Evolutionary conservation across 306 rosid genomes (phyloP).

Genomic region (Luffa acutangula): DNA sequence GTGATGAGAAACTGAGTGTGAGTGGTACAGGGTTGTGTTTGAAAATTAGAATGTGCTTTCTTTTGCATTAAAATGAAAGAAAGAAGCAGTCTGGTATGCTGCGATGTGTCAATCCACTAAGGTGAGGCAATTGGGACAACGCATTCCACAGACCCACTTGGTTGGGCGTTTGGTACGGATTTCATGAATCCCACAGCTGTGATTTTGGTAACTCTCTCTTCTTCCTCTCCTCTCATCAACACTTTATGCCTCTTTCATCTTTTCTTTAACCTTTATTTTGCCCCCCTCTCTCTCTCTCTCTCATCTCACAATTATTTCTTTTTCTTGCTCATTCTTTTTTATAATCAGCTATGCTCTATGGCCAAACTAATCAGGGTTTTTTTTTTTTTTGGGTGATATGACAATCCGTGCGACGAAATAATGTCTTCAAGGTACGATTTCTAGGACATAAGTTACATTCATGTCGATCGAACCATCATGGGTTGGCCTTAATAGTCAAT

Average conservation of each 20-base stretch:
- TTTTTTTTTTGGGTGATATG: background rate
- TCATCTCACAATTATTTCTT: background rate
- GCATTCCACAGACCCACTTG: background rate
- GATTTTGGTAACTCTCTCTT: background rate
- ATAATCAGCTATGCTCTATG: background rate
- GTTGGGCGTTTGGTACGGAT: background rate
- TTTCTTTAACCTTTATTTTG: background rate
- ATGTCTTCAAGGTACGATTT: background rate
- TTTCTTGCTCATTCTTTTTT: background rate
- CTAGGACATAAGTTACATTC: background rate
- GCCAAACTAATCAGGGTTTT: background rate
- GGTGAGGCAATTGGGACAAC: background rate
- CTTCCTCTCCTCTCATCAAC: background rate
- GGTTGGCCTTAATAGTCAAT: too few species aligned
- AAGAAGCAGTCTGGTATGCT: background rate
- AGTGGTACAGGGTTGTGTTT: background rate
- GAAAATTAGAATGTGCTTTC: background rate
- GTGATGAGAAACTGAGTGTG: background rate
- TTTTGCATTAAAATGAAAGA: background rate
- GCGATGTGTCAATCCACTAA: constrained; percentile 4
- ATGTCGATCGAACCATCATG: too few species aligned
- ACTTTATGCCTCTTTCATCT: background rate
- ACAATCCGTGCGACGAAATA: background rate
- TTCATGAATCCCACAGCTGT: background rate
- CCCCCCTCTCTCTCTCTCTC: background rate